These are phyloP conservation scores for Russula griseocarnosa DNA, from an alignment of 768 basidiomycete species.

Conservation along the genomic window DNA sequence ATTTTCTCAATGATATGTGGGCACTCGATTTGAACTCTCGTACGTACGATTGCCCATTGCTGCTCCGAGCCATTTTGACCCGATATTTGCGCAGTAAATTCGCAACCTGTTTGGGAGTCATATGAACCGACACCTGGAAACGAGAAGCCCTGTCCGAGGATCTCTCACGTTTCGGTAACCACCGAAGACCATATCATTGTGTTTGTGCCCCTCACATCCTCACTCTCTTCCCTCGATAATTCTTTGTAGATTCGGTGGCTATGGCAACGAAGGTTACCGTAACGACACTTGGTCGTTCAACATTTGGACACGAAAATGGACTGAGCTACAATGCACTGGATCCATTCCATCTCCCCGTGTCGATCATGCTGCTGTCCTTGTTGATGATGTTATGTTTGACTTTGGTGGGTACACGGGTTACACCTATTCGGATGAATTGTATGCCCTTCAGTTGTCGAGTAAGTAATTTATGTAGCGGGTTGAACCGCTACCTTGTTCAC, in stretches of 20 bases:
- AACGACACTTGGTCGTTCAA: too few relatives aligned
- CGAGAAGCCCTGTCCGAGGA: slow-evolving; percentile 77
- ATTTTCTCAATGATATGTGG: slow-evolving; percentile 31
- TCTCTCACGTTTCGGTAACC: slow-evolving; percentile 86
- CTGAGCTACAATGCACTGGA: too few relatives aligned
- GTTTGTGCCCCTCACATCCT: slow-evolving; percentile 21
- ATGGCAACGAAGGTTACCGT: too few relatives aligned
- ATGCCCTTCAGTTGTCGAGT: too few relatives aligned
- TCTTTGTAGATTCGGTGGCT: not conserved
- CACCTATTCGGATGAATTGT: too few relatives aligned
- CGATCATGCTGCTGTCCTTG: too few relatives aligned
- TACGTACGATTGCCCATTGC: slow-evolving; percentile 44
- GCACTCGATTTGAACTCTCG: slow-evolving; percentile 91
- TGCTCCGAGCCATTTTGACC: slow-evolving; percentile 13
- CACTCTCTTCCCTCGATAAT: slow-evolving; percentile 5
- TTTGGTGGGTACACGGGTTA: too few relatives aligned
- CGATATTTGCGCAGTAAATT: slow-evolving; percentile 55
- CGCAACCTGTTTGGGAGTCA: slow-evolving; percentile 77
- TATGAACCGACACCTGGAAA: slow-evolving; percentile 55
- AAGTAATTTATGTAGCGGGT: too few relatives aligned
- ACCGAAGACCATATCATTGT: slow-evolving; percentile 49
- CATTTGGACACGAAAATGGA: too few relatives aligned
- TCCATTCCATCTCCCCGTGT: too few relatives aligned
- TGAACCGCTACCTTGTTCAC: too few relatives aligned
- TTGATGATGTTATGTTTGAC: too few relatives aligned